Evolutionary conservation across 2,329 filamentous ascomycete genomes (phyloP), one percentile per base, ranked within the genome.

Genomic region (Dothiorella sarmentorum): DNA sequence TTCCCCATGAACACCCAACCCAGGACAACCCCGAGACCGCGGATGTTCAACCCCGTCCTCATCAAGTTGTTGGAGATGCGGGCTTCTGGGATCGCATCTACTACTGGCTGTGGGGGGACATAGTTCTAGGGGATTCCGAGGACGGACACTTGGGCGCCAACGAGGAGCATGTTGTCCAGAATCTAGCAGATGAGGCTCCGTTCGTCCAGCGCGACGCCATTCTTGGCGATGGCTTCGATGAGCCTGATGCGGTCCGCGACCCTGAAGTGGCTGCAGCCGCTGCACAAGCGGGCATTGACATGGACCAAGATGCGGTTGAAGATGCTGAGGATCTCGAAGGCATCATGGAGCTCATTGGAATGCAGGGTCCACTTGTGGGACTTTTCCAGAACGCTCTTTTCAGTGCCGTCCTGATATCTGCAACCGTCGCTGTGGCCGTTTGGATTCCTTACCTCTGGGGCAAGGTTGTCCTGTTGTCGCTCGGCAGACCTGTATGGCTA

Each of bases 381-480:
- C 82, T 99, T 5, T 85, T 97, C 64, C 94, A 99, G 68, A 99
- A 99, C 65, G 91, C 90, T 58, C 86, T 97, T 15, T 99, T 99
- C 73, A 96, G 93, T 70, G 88, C 89, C 7, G 87, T 97, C 44
- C 81, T 99, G 26, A 91, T 99, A 13, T 89, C 90, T 1, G 84
- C 93, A 53, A 96, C 92, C 13, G 85, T 99, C 40, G 87, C 91
- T 55, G 78, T 89, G 60, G 93, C 91, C 53, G 85, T 97, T 43
- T 96, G 94, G 76, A 76, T 96, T 53, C 94, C 94, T 0, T 99
- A 97, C 74, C 88, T 97, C 58, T 86, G 91, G 68, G 94, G 94
- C 13, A 92, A 96, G 63, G 78, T 96, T 24, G 85, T 90, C 4
- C 80, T 97, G 42, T 86, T 93, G 69, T 78, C 92, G 51, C 71